phyloP scores from a whole-genome alignment of 371 early-diverging fungal genomes.

The Mortierella sp. region DNA sequence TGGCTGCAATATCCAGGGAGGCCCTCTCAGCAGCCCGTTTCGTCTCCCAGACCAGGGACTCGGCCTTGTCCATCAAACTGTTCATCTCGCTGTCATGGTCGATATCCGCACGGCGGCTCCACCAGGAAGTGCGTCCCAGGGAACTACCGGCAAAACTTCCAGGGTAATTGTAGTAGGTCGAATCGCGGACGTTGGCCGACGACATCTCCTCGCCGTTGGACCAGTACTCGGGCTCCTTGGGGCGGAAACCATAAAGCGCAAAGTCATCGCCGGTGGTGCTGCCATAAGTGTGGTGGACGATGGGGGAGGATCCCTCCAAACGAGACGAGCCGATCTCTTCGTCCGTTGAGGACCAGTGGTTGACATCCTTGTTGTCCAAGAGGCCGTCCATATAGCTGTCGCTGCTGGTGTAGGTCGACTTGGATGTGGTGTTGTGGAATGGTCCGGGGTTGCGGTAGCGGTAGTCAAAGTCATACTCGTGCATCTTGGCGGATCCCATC shows the following conservation, averaged over 20 bases:
- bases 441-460: slow-evolving; percentile 3
- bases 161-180: slow-evolving; percentile 38
- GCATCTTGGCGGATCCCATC: slow-evolving; percentile 33
- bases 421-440: background rate
- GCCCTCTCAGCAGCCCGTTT: slow-evolving; percentile 40
- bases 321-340: slow-evolving; percentile 21
- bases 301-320: background rate
- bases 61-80: slow-evolving; percentile 33
- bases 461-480: slow-evolving; percentile 9
- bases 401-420: slow-evolving; percentile 7
- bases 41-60: slow-evolving; percentile 43
- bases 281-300: background rate
- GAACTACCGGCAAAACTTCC: slow-evolving; percentile 37
- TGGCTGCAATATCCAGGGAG: slow-evolving; percentile 32
- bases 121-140: slow-evolving; percentile 40
- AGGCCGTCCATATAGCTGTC: slow-evolving; percentile 16
- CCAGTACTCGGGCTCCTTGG: slow-evolving; percentile 25
- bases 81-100: slow-evolving; percentile 27
- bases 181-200: slow-evolving; percentile 35
- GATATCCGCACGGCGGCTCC: slow-evolving; percentile 23
- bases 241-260: background rate
- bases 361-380: slow-evolving; percentile 20
- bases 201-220: slow-evolving; percentile 37
- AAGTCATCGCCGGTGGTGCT: background rate
- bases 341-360: slow-evolving; percentile 1